Base-by-base conservation (phyloP, 2,329 filamentous ascomycete genomes). In the Macrophomina phaseolina region DNA sequence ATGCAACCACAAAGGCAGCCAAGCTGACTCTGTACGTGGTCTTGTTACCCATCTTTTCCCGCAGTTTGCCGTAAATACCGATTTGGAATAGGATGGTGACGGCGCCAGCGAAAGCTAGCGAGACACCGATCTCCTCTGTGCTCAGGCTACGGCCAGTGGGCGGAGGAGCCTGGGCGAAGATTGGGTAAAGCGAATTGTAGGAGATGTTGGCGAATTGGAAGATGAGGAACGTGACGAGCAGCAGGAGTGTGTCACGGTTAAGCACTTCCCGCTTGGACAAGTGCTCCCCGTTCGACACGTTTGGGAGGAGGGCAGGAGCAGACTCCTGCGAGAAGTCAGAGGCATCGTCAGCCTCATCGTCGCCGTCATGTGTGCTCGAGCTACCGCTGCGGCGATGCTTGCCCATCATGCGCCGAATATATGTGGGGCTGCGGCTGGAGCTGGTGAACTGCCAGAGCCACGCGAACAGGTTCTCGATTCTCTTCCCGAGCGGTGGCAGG, bases 131-230 rank as follows among this genome's bases (percentile, higher is more conserved):
- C 68, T 91, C 92, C 66, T 88, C 86, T 0, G 94, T 92, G 0
- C 86, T 86, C 3, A 98, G 83, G 0, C 85, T 84, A 48, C 95
- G 90, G 18, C 95, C 95, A 0, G 89, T 90, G 0, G 95, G 95
- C 0, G 89, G 84, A 0, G 86, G 79, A 0, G 91, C 89, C 65
- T 94, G 89, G 0, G 90, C 92, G 73, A 98, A 99, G 64, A 98
- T 94, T 0, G 95, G 95, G 73, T 96, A 99, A 0, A 99, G 83
- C 18, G 92, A 94, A 79, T 97, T 97, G 85, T 94, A 99, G 3
- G 93, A 93, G 70, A 97, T 93, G 77, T 98, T 98, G 68, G 91
- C 90, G 5, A 99, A 85, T 74, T 97, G 94, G 75, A 98, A 99
- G 60, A 98, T 90, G 51, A 97, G 87, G 74, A 97, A 98, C 0